phyloP scores from a whole-genome alignment of 176 grass and related monocot species.

The Aegilops bicornis region DNA sequence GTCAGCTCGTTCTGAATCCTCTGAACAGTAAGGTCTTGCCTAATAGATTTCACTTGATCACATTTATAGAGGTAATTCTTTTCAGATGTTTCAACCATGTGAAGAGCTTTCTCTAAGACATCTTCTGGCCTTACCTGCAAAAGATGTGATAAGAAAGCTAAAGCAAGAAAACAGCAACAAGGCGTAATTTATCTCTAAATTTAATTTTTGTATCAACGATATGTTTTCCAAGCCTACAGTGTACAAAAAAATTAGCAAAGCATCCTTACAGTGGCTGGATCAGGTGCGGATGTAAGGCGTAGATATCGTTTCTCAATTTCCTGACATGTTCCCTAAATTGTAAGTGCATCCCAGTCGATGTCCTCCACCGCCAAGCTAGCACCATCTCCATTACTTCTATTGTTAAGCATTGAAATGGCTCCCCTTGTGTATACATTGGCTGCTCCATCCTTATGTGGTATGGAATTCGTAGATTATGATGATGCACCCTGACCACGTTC shows the following conservation, averaged over 20 bases:
- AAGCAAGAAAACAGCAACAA: constrained; percentile 20
- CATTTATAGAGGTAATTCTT: constrained; percentile 98
- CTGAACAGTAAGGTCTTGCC: constrained; percentile 93
- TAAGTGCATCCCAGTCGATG: constrained; percentile 91
- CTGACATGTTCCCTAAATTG: constrained; percentile 90
- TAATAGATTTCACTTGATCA: constrained; percentile 96
- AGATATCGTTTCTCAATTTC: constrained; percentile 87
- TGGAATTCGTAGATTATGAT: constrained; percentile 33
- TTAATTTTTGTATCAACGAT: constrained; percentile 5
- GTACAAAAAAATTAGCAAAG: constrained; percentile 25
- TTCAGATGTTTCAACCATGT: constrained; percentile 76
- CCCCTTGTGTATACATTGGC: constrained; percentile 46
- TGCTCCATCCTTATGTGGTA: constrained; percentile 34
- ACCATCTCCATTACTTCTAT: constrained; percentile 49
- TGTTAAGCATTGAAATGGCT: constrained; percentile 47
- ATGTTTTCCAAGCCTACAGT: constrained; percentile 27
- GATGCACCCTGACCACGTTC: constrained; percentile 51
- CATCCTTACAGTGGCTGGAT: constrained; percentile 69
- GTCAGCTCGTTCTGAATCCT: constrained; percentile 83
- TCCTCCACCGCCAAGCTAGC: constrained; percentile 69
- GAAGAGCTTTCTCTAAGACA: constrained; percentile 86
- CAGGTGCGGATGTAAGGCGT: constrained; percentile 87
- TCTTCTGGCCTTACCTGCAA: constrained; percentile 89
- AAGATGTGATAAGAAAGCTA: constrained; percentile 28
- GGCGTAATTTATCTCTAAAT: neutral